Conservation (phyloP, 2,329 filamentous ascomycete species). For the Myriosclerotinia curreyana region DNA sequence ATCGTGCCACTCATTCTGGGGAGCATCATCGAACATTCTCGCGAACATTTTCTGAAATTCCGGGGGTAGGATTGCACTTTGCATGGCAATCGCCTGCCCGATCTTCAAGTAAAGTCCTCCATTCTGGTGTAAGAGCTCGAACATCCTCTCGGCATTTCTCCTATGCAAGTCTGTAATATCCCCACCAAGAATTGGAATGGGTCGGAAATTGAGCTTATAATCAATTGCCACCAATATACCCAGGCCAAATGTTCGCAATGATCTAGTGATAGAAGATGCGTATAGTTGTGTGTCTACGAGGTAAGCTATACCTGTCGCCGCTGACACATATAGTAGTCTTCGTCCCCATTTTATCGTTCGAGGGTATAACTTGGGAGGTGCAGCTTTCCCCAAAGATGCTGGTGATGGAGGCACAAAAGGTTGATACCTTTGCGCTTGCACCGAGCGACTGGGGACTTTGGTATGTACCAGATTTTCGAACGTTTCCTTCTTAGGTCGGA, state of each 20-base stretch:
- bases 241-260: slow-evolving; percentile 74
- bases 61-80: slow-evolving; percentile 86
- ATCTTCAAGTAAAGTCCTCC: slow-evolving; percentile 97
- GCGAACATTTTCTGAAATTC: slow-evolving; percentile 97
- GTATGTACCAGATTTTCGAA: slow-evolving; percentile 20
- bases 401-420: slow-evolving; percentile 75
- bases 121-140: slow-evolving; percentile 77
- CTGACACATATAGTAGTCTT: slow-evolving; percentile 61
- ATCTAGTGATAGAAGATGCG: slow-evolving; percentile 74
- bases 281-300: slow-evolving; percentile 71
- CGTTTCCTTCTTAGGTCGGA: slow-evolving; percentile 22
- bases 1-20: slow-evolving; percentile 84
- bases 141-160: slow-evolving; percentile 80
- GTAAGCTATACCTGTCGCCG: slow-evolving; percentile 61
- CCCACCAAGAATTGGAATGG: slow-evolving; percentile 69
- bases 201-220: slow-evolving; percentile 95
- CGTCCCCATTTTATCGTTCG: slow-evolving; percentile 73
- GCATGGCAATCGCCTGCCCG: slow-evolving; percentile 97
- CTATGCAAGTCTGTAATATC: slow-evolving; percentile 75
- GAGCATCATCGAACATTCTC: slow-evolving; percentile 96
- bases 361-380: slow-evolving; percentile 66
- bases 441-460: slow-evolving; percentile 27
- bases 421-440: slow-evolving; percentile 50
- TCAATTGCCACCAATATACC: slow-evolving; percentile 81
- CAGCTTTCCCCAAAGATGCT: slow-evolving; percentile 70